A percentile compares a stretch with the other conserved stretches of the same genome.
These are phyloP conservation scores for Neurospora sp. DNA, from an alignment of 495 filamentous ascomycete species.

Conservation along the genomic window DNA sequence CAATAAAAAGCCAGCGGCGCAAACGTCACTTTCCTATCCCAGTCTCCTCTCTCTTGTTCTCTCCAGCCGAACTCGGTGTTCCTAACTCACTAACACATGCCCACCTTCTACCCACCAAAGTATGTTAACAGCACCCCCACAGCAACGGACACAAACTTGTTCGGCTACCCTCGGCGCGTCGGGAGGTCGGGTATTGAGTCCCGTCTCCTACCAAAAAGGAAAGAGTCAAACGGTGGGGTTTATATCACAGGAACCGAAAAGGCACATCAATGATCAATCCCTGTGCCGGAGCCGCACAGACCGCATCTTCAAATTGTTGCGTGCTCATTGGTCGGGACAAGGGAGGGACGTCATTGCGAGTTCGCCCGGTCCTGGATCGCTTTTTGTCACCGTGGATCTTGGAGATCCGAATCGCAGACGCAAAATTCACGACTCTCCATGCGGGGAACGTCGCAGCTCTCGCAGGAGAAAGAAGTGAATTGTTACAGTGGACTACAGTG, in stretches of 20 bases:
- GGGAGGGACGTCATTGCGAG: conserved; percentile 19
- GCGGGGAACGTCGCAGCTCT: too few species aligned
- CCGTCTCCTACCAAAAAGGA: background rate
- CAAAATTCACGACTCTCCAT: background rate
- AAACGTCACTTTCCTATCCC: background rate
- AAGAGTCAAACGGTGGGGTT: background rate
- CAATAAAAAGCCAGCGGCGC: background rate
- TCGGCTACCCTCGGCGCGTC: conserved; percentile 4
- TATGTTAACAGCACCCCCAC: background rate
- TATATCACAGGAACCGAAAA: background rate
- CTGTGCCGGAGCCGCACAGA: conserved; percentile 9
- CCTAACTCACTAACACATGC: background rate
- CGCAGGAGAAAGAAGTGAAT: background rate
- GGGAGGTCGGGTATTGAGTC: background rate
- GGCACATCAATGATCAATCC: background rate
- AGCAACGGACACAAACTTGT: background rate
- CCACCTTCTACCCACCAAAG: background rate
- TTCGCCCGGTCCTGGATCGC: background rate
- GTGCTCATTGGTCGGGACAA: conserved; percentile 11
- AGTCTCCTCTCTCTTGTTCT: background rate
- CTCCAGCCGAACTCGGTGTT: background rate
- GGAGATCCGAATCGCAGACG: background rate
- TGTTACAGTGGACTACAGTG: background rate
- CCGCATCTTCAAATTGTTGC: conserved; percentile 18
- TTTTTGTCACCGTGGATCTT: background rate